Evolutionary conservation across 148 eudicot species (phyloP).

Genomic region (Oxyria digyna): DNA sequence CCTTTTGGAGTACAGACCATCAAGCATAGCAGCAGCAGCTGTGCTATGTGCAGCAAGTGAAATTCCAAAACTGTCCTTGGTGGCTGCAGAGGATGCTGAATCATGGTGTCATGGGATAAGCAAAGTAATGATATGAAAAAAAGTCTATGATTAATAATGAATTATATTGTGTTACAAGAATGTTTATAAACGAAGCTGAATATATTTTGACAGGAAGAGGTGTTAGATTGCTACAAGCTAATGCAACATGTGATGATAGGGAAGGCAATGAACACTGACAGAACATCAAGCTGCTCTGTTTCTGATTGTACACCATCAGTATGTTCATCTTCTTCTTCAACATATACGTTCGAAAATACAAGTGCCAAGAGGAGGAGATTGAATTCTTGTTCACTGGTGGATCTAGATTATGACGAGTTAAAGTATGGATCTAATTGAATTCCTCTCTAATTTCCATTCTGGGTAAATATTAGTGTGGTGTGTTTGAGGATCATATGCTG

Average conservation of each 20-base stretch:
- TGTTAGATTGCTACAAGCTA: slow-evolving; percentile 1
- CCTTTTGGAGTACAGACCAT: slow-evolving; percentile 66
- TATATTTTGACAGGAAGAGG: background rate
- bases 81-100: slow-evolving; percentile 52
- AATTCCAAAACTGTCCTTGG: slow-evolving; percentile 26
- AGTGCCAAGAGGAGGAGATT: background rate
- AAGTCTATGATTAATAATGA: background rate
- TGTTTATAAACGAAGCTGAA: background rate
- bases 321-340: background rate
- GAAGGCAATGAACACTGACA: background rate
- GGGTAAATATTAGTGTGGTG: background rate
- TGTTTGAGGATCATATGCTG: background rate
- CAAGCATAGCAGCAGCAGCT: slow-evolving; percentile 80
- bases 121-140: slow-evolving; percentile 58
- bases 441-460: too few species aligned
- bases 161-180: background rate
- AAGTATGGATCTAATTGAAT: too few species aligned
- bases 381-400: background rate
- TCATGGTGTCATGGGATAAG: slow-evolving; percentile 84
- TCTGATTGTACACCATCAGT: background rate
- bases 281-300: too few species aligned
- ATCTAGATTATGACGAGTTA: background rate
- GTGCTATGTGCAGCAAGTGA: slow-evolving; percentile 77
- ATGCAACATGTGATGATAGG: slow-evolving; percentile 1
- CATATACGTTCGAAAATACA: background rate